These are phyloP conservation scores for Colletotrichum graminicola DNA, from an alignment of 2,329 filamentous ascomycete species.

Conservation along the genomic window DNA sequence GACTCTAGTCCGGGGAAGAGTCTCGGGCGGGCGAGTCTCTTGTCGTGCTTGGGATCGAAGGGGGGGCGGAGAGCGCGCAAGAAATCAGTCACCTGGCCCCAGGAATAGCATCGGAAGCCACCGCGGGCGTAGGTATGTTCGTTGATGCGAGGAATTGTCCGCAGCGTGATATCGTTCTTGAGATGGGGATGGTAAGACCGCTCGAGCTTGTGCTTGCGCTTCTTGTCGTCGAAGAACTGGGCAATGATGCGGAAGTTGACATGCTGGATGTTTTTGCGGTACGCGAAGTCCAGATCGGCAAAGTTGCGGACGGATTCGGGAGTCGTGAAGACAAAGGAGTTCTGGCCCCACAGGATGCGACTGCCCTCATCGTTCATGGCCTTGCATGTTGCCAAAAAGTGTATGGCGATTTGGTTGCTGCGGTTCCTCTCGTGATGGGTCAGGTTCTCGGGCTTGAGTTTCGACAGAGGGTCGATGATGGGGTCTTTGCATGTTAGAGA, in stretches of 20 bases:
- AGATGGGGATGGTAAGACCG: constrained; percentile 58
- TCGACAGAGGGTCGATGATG: constrained; percentile 67
- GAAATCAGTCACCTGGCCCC: constrained; percentile 67
- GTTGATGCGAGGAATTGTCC: constrained; percentile 57
- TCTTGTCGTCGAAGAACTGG: constrained; percentile 65
- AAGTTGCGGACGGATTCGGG: constrained; percentile 63
- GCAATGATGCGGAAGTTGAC: constrained; percentile 67
- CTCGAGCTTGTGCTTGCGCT: constrained; percentile 55
- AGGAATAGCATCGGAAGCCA: constrained; percentile 67
- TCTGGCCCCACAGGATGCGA: constrained; percentile 63
- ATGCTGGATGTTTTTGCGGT: constrained; percentile 59
- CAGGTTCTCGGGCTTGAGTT: constrained; percentile 57
- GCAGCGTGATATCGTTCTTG: constrained; percentile 56
- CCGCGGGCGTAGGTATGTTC: constrained; percentile 62
- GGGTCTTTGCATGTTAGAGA: constrained; percentile 62
- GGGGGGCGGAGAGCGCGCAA: constrained; percentile 64
- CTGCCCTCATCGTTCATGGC: constrained; percentile 63
- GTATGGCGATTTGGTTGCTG: constrained; percentile 64
- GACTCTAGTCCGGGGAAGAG: constrained; percentile 62
- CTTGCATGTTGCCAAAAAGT: constrained; percentile 65
- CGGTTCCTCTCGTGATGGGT: constrained; percentile 58
- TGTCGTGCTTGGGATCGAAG: constrained; percentile 57
- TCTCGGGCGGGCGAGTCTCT: constrained; percentile 51
- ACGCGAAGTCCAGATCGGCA: constrained; percentile 56
- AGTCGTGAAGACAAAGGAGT: constrained; percentile 68